Evolutionary conservation across 768 basidiomycete species (phyloP).

Genomic region (Leccinum boreale): DNA sequence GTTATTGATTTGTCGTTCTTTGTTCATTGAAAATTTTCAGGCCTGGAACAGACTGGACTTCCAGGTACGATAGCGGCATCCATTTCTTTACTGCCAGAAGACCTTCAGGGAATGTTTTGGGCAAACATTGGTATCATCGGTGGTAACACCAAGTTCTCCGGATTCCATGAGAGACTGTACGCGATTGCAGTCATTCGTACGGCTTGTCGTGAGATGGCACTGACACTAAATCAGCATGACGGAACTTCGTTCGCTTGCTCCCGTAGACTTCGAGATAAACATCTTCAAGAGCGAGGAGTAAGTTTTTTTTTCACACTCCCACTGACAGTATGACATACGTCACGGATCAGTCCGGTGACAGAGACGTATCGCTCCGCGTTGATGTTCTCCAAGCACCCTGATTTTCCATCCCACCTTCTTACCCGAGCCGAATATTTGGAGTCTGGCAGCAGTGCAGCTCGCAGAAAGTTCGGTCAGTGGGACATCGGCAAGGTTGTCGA

Average conservation of each 20-base stretch:
- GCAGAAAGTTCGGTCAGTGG: slow-evolving; percentile 73
- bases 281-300: slow-evolving; percentile 76
- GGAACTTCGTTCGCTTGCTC: slow-evolving; percentile 79
- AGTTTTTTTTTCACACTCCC: slow-evolving; percentile 31
- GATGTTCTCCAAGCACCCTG: slow-evolving; percentile 51
- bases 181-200: slow-evolving; percentile 27
- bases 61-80: slow-evolving; percentile 71
- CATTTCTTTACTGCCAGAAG: slow-evolving; percentile 72
- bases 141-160: slow-evolving; percentile 73
- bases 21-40: slow-evolving; percentile 34
- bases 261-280: slow-evolving; percentile 72
- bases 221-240: slow-evolving; percentile 45
- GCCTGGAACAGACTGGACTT: slow-evolving; percentile 79
- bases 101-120: slow-evolving; percentile 94
- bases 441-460: slow-evolving; percentile 69
- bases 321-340: slow-evolving; percentile 13
- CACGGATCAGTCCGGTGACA: slow-evolving; percentile 51
- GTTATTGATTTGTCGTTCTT: slow-evolving; percentile 7
- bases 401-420: slow-evolving; percentile 52
- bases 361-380: slow-evolving; percentile 63
- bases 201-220: slow-evolving; percentile 12
- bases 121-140: slow-evolving; percentile 89
- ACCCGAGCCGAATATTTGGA: slow-evolving; percentile 85
- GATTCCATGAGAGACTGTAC: slow-evolving; percentile 75
- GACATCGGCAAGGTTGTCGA: slow-evolving; percentile 30